These are phyloP conservation scores for Haplosporangium sp. DNA, from an alignment of 371 early-diverging fungal genomes.

Conservation along the genomic window DNA sequence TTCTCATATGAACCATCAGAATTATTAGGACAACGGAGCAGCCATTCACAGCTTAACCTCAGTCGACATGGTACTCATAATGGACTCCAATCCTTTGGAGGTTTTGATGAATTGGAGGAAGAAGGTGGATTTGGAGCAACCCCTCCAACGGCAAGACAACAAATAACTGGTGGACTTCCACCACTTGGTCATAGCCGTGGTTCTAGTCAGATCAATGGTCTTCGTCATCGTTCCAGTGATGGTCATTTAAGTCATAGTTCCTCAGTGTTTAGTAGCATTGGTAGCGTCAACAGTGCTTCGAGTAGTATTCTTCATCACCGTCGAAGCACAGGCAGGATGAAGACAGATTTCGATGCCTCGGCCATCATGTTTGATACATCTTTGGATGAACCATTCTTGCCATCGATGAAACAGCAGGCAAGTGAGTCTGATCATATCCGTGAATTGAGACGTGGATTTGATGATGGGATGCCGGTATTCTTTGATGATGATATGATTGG, in stretches of 20 bases:
- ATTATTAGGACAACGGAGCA: slow-evolving; percentile 29
- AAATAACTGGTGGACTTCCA: not conserved
- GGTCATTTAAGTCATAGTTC: slow-evolving; percentile 31
- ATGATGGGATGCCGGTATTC: slow-evolving; percentile 53
- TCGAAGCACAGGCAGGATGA: slow-evolving; percentile 37
- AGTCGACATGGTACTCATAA: slow-evolving; percentile 14
- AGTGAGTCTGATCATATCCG: slow-evolving; percentile 21
- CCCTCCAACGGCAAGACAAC: slow-evolving; percentile 11
- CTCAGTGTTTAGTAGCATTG: slow-evolving; percentile 29
- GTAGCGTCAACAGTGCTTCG: slow-evolving; percentile 20
- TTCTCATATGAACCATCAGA: slow-evolving; percentile 51
- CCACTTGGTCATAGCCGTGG: not conserved
- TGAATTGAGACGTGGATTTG: slow-evolving; percentile 24
- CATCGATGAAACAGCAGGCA: slow-evolving; percentile 17
- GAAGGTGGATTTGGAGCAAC: slow-evolving; percentile 33
- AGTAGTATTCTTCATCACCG: slow-evolving; percentile 27
- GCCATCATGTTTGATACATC: slow-evolving; percentile 15
- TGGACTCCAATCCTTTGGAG: slow-evolving; percentile 15
- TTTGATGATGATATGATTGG: slow-evolving; percentile 31
- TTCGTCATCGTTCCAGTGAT: slow-evolving; percentile 38
- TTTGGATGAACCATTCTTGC: slow-evolving; percentile 25
- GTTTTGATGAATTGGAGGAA: slow-evolving; percentile 32
- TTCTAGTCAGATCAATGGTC: slow-evolving; percentile 9
- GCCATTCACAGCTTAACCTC: slow-evolving; percentile 14
- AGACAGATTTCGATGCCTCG: slow-evolving; percentile 10